Percentiles rank a stretch among this genome's conserved stretches.
phyloP scores from a whole-genome alignment of 768 basidiomycete genomes.

The Xerocomellus intermedius region DNA sequence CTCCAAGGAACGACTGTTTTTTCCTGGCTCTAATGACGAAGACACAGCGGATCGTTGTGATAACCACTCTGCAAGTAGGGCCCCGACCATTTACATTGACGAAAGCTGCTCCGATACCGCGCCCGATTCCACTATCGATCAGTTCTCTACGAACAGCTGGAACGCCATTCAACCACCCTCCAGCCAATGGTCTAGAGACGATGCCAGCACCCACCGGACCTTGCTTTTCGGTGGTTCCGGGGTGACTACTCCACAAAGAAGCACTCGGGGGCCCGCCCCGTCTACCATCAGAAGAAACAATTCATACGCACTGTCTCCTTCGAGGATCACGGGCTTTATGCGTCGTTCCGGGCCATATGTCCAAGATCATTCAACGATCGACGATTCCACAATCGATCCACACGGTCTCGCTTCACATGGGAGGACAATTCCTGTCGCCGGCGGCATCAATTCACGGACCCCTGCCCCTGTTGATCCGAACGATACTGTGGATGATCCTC shows the following conservation, averaged over 20 bases:
- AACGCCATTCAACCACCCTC: constrained; percentile 3
- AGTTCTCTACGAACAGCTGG: neutral
- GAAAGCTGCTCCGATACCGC: constrained; percentile 32
- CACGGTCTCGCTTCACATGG: neutral
- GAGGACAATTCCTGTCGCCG: neutral
- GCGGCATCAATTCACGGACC: neutral
- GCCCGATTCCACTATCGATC: constrained; percentile 8
- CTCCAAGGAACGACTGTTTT: constrained; percentile 19
- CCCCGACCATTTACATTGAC: constrained; percentile 18
- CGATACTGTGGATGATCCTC: constrained; percentile 41
- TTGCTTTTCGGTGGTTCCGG: neutral
- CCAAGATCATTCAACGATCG: neutral
- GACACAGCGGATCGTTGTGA: constrained; percentile 1
- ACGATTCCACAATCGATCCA: neutral
- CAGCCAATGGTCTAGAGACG: constrained; percentile 7
- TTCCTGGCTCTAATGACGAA: constrained; percentile 12
- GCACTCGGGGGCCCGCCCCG: neutral
- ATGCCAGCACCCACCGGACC: constrained; percentile 3
- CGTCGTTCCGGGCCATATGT: neutral
- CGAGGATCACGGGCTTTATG: constrained; percentile 26
- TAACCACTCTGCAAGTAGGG: neutral
- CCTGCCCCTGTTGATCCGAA: neutral
- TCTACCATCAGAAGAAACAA: constrained; percentile 1
- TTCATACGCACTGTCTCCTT: constrained; percentile 20
- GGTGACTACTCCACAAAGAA: neutral